A percentile compares a stretch with the other conserved stretches of the same genome.
Conservation (phyloP, 805 yeast genomes). For the Ogataea saltuana region DNA sequence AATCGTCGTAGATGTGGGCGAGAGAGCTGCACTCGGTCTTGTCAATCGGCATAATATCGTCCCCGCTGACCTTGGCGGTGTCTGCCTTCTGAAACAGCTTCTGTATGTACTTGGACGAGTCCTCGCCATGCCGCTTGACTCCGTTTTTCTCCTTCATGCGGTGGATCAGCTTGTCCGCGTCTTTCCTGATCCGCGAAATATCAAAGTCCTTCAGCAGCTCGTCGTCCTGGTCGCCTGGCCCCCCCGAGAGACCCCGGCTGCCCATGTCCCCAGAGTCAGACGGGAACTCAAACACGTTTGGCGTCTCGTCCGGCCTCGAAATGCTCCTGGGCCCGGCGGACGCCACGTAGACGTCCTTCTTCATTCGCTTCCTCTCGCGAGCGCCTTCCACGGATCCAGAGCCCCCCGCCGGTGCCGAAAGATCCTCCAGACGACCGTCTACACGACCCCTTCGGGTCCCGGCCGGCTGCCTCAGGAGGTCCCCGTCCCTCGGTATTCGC, state of each 20-base stretch:
- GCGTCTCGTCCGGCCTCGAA: no score
- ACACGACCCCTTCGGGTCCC: neutral
- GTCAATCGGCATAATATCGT: conserved; percentile 12
- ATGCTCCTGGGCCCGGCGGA: neutral
- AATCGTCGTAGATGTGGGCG: conserved; percentile 21
- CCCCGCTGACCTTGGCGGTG: conserved; percentile 10
- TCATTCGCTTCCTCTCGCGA: conserved; percentile 1
- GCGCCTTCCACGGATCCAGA: neutral
- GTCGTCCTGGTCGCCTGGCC: conserved; percentile 11
- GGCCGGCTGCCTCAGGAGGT: conserved; percentile 6
- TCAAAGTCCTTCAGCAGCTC: conserved; percentile 31
- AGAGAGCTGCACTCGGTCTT: conserved; percentile 2
- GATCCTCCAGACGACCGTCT: neutral
- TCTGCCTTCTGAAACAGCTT: conserved; percentile 22
- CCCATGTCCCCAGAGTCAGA: conserved; percentile 11
- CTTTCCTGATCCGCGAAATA: conserved; percentile 30
- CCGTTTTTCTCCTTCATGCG: conserved; percentile 29
- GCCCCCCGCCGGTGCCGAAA: neutral
- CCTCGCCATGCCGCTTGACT: conserved; percentile 10
- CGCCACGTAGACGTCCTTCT: conserved; percentile 13
- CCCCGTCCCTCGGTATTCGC: conserved; percentile 16
- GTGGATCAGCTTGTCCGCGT: conserved; percentile 35
- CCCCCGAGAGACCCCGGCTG: conserved; percentile 1
- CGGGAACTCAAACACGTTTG: conserved; percentile 3
- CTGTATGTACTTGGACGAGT: conserved; percentile 21